These are phyloP conservation scores for Breynia disticha DNA, from an alignment of 441 rosid genomes.

Conservation along the genomic window DNA sequence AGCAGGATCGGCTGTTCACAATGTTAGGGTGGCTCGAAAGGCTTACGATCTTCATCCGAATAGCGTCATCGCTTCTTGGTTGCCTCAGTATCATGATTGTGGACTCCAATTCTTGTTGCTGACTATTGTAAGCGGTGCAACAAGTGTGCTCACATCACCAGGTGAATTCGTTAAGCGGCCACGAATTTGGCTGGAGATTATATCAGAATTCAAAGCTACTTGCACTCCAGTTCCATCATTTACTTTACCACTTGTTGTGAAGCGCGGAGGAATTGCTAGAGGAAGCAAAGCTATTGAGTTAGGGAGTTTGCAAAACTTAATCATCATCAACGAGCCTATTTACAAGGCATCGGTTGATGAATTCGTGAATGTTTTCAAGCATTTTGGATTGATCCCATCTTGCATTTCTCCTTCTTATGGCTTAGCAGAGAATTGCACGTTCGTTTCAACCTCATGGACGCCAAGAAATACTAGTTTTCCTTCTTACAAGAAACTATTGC, in stretches of 20 bases:
- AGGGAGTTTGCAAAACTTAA: conserved; percentile 38
- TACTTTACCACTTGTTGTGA: conserved; percentile 44
- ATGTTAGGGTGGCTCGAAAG: conserved; percentile 49
- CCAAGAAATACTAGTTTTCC: conserved; percentile 21
- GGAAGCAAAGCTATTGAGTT: conserved; percentile 20
- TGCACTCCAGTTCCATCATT: conserved; percentile 64
- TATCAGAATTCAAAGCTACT: conserved; percentile 37
- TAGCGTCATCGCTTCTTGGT: conserved; percentile 44
- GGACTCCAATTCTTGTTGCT: conserved; percentile 55
- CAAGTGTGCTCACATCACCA: conserved; percentile 41
- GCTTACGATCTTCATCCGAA: conserved; percentile 47
- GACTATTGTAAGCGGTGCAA: conserved; percentile 42
- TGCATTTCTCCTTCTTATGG: conserved; percentile 64
- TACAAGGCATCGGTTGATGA: conserved; percentile 35
- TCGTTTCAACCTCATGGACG: conserved; percentile 57
- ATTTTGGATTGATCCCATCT: conserved; percentile 32
- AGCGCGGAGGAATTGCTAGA: conserved; percentile 32
- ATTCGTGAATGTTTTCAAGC: conserved; percentile 27
- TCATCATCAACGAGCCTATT: conserved; percentile 53
- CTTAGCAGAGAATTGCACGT: conserved; percentile 56
- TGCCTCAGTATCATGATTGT: conserved; percentile 65
- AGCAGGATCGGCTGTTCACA: conserved; percentile 55
- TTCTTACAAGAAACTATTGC: conserved; percentile 36
- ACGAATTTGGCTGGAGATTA: conserved; percentile 50
- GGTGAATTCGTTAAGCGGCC: conserved; percentile 32